Evolutionary conservation across 768 basidiomycete genomes (phyloP), one percentile per base, ranked within the genome.

Genomic region (Boletus fagicola): DNA sequence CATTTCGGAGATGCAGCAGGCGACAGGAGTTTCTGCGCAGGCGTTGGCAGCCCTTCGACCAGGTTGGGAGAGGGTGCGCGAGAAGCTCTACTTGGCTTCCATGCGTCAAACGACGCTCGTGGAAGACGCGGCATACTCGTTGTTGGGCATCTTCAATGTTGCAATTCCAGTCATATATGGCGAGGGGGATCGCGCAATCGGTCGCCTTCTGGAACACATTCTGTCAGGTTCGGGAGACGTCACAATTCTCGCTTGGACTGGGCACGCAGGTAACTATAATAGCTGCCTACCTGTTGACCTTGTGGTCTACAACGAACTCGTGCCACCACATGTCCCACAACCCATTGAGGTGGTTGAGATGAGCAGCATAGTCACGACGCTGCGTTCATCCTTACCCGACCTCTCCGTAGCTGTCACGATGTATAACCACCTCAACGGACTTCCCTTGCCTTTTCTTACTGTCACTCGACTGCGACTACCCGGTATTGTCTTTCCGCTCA

Each of bases 31-130:
- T 16, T 13, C 36, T 12, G 18, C 48, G 4, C 12, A 60, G 18
- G 24, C 49, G 2, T 5, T 54, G 20, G 31, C 24, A 1, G 28
- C 11, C 1, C 56, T 58, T 36, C 40, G 4, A 0, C 60, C 62
- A 0, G 56, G 62, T 2, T 20, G 55, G 0, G 43, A 51, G 18
- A 50, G 20, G 12, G 60, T 45, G 4, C 60, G 62, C 0, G 62
- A 62, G 49, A 62, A 62, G 26, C 52, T 61, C 2, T 54, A 38
- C n/a, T 0, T 61, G 9, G 60, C 62, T 39, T 50, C 60, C 1
- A 28, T 0, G 33, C 62, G 55, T 0, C 33, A 47, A 13, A 51
- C 60, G 7, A 56, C 49, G 1, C 43, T 15, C 1, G 57, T 26
- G 6, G 60, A 61, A 28, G 60, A 61, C 15, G 28, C 13, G 1